Evolutionary conservation across 495 filamentous ascomycete species (phyloP).

Genomic region (Podospora pseudopauciseta): DNA sequence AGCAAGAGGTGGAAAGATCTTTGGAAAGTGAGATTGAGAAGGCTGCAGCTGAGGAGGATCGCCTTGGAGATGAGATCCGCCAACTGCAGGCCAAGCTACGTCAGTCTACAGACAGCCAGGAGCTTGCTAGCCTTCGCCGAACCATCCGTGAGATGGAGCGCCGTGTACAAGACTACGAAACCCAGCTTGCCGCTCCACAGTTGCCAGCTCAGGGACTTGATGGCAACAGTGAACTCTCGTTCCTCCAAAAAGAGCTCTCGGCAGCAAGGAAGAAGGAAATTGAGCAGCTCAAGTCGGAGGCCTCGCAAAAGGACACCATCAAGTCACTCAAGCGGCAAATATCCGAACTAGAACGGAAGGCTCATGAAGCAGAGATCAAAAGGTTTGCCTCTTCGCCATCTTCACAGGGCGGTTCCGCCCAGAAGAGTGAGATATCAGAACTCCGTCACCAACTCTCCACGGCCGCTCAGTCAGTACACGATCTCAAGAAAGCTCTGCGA

Average conservation of each 20-base stretch:
- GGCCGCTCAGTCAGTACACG: conserved; percentile 56
- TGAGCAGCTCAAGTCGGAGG: conserved; percentile 59
- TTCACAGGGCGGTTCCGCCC: conserved; percentile 43
- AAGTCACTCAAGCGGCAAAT: conserved; percentile 48
- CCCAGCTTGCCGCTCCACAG: conserved; percentile 42
- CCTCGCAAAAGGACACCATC: conserved; percentile 53
- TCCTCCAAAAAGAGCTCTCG: conserved; percentile 58
- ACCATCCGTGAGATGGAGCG: conserved; percentile 58
- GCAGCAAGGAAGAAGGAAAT: conserved; percentile 62
- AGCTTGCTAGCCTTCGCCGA: conserved; percentile 40
- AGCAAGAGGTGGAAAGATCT: conserved; percentile 52
- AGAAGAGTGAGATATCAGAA: conserved; percentile 59
- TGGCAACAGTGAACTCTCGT: conserved; percentile 53
- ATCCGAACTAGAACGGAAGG: conserved; percentile 45
- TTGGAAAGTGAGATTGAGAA: conserved; percentile 55
- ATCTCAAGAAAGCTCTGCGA: conserved; percentile 47
- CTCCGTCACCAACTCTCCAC: conserved; percentile 61
- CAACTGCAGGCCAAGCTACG: conserved; percentile 49
- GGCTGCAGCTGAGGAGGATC: conserved; percentile 53
- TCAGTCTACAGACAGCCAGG: conserved; percentile 50
- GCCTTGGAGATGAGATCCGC: conserved; percentile 55
- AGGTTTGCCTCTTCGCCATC: conserved; percentile 34
- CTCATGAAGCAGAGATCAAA: conserved; percentile 43
- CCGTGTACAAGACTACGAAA: conserved; percentile 56
- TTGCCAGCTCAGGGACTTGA: conserved; percentile 53